Base-by-base conservation (phyloP, 1,284 basidiomycete species). In the Jaminaea rosea region DNA sequence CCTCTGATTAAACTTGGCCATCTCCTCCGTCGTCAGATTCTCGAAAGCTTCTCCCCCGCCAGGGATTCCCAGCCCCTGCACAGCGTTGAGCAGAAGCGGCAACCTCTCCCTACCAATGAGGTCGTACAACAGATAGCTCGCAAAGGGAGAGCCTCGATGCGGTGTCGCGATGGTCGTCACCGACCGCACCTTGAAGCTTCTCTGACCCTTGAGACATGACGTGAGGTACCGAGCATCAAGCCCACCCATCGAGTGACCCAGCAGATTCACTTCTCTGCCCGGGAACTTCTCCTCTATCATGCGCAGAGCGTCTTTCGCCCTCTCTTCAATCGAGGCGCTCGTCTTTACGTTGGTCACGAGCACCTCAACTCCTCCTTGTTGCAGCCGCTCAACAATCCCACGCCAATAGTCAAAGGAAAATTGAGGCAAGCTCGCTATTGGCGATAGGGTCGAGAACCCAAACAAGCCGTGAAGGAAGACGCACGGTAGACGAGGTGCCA, bases 181-280 rank as follows among this genome's bases (percentile, higher is more conserved):
- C 13, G 84, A 87, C 32, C 86, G 80, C 17, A 93, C 84, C 19
- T 74, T 77, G 72, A 81, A 81, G 24, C 63, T 65, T 27, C 58
- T 74, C 2, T 76, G 24, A n/a, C n/a, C n/a, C 4, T 42, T 42
- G n/a, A 79, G 63, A 50, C 75, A 69, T 1, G 77, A 73, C 42
- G 78, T 75, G 34, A 97, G 80, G 74, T 89, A 93, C 39, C 92
- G 82, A 67, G 87, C 92, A 73, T 96, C 92, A 13, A 96, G 79
- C 7, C 92, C 92, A 21, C 92, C 91, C 90, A 93, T 94, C 65
- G 85, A 87, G 70, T 94, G 90, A n/a, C 85, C 89, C 47, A 94
- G 86, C 44, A 97, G 80, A 74, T 96, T 93, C 21, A 96, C 84
- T 47, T 82, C 82, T 39, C 83, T 79, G 6, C 26, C 28, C 0